Percentiles rank a stretch among this genome's conserved stretches.
Conservation (phyloP, 2,329 filamentous ascomycete genomes). For the Neopestalotiopsis sp. region DNA sequence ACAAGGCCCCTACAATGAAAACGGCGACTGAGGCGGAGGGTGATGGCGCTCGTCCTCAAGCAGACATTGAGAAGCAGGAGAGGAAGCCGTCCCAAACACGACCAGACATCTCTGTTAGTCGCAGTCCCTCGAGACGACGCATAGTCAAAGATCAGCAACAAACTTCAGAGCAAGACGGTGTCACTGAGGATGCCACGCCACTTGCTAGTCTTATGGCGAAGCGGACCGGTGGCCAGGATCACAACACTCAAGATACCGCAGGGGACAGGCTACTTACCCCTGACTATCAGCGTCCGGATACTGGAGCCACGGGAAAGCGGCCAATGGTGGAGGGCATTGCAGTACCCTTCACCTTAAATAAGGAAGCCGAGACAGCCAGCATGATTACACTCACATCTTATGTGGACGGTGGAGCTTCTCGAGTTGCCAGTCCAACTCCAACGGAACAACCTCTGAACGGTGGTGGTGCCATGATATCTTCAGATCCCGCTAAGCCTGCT, state of each 20-base stretch:
- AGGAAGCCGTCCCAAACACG: slow-evolving; percentile 29
- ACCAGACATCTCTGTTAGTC: slow-evolving; percentile 28
- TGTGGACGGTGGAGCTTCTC: slow-evolving; percentile 37
- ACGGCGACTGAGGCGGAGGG: slow-evolving; percentile 50
- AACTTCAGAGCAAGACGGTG: slow-evolving; percentile 38
- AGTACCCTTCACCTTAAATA: slow-evolving; percentile 73
- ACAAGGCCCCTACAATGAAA: slow-evolving; percentile 41
- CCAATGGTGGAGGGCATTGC: slow-evolving; percentile 73
- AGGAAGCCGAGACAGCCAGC: slow-evolving; percentile 70
- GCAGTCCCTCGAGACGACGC: slow-evolving; percentile 49
- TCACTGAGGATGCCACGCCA: slow-evolving; percentile 45
- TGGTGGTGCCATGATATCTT: too few relatives aligned
- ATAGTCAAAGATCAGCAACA: slow-evolving; percentile 59
- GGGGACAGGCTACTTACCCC: slow-evolving; percentile 51
- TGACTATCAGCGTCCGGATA: slow-evolving; percentile 47
- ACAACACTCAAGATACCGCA: slow-evolving; percentile 29
- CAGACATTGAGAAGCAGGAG: slow-evolving; percentile 47
- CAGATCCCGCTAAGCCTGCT: slow-evolving; percentile 29
- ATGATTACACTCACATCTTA: slow-evolving; percentile 69
- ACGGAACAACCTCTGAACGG: slow-evolving; percentile 22
- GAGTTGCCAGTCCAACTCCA: slow-evolving; percentile 38
- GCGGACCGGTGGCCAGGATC: slow-evolving; percentile 43
- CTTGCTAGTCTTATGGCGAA: slow-evolving; percentile 50
- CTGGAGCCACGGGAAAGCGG: slow-evolving; percentile 64
- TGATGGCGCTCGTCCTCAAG: slow-evolving; percentile 47